Evolutionary conservation across 495 filamentous ascomycete genomes (phyloP), one percentile per base, ranked within the genome.

Genomic region (Penicillium ucsense): DNA sequence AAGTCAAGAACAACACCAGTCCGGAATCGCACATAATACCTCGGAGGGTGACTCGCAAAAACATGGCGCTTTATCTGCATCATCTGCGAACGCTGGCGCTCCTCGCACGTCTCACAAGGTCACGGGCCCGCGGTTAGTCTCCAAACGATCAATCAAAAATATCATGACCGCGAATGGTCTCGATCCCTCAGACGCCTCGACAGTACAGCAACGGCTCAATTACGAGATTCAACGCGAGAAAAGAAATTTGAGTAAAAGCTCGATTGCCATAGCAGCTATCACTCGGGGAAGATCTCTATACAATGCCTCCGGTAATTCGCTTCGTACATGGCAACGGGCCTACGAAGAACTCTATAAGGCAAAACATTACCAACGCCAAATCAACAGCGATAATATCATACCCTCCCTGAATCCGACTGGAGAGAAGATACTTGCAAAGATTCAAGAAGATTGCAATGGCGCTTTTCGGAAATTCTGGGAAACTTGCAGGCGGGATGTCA

Each of bases 381-480:
- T 55, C 11, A 27, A 48, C n/a, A 46, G 56, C n/a, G 38, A 45
- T 28, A 28, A 48, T 6, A 36, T 49, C 4, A 41, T 55, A 3
- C 52, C 55, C 8, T 38, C 36, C 10, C 31, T 65, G 41, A 49
- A 45, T 4, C 34, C 52, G 6, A 42, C 49, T 7, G 64, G 55
- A 6, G 20, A 44, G n/a, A 12, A 37, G 1, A 43, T 73, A 3
- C 45, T 68, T 3, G 56, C 55, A 8, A 53, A 49, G 31, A 38
- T 71, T 3, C 44, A 55, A 32, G 38, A 43, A 3, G 55, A 62
- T 31, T 56, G 56, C 40, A 33, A 54, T 31, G 56, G 59, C 5
- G 55, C 40, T 3, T 73, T 83, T 56, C 55, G 59, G 41, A 52
- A 65, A 11, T 45, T 49, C n/a, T 82, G 78, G 79, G 50, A 57